Conservation (phyloP, 352 stramenopile genomes). For the Phytophthora kernoviae region DNA sequence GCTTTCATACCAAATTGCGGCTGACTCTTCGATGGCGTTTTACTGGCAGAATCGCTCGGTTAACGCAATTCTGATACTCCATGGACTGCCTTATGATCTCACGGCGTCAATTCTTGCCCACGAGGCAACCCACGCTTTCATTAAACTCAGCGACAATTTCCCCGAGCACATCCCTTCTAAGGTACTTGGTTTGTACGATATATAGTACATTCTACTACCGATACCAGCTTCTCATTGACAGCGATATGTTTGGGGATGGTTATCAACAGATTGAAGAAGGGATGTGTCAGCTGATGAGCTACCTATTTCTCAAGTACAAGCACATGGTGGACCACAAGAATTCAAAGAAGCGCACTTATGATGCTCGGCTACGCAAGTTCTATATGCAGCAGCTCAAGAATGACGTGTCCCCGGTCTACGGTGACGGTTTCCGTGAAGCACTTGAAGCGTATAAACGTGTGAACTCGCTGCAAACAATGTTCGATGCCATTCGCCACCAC, state of each 20-base stretch:
- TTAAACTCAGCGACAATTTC: conserved; percentile 75
- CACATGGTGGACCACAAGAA: conserved; percentile 51
- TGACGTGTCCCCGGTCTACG: conserved; percentile 65
- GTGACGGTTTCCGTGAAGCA: conserved; percentile 67
- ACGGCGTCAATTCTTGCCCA: conserved; percentile 74
- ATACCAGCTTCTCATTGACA: neutral
- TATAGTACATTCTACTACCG: neutral
- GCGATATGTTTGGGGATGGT: conserved; percentile 11
- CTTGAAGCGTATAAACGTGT: conserved; percentile 66
- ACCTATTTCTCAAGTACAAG: conserved; percentile 77
- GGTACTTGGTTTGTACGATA: conserved; percentile 18
- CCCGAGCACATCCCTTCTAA: conserved; percentile 50
- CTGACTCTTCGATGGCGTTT: neutral
- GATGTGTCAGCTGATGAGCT: conserved; percentile 80
- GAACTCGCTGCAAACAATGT: conserved; percentile 69
- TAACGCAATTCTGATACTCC: conserved; percentile 71
- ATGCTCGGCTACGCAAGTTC: conserved; percentile 55
- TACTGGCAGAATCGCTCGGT: conserved; percentile 58
- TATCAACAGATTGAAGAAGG: conserved; percentile 52
- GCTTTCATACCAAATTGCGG: too few species aligned
- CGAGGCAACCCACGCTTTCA: conserved; percentile 77
- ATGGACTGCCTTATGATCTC: conserved; percentile 77
- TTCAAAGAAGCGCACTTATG: conserved; percentile 44
- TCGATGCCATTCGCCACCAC: conserved; percentile 59
- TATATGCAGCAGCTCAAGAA: conserved; percentile 69